phyloP scores from a whole-genome alignment of 768 basidiomycete species.

The Phanerochaete sordida region DNA sequence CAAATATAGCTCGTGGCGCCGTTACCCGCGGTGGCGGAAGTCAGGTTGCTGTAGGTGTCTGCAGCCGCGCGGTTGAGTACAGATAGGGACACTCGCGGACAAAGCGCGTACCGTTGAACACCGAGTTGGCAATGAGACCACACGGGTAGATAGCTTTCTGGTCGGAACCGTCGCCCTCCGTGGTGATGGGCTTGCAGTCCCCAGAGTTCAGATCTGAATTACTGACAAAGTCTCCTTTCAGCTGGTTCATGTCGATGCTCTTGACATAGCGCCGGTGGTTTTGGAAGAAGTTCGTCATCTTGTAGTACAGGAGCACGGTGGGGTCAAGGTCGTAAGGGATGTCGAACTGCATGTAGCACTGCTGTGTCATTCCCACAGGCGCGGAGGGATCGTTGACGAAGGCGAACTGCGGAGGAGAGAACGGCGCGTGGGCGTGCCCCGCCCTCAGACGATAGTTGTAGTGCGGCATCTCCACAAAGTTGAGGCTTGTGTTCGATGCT shows the following conservation, averaged over 20 bases:
- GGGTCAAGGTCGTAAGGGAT: slow-evolving; percentile 72
- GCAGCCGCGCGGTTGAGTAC: background rate
- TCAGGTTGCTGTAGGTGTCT: slow-evolving; percentile 80
- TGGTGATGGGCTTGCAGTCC: slow-evolving; percentile 85
- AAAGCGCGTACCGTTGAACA: slow-evolving; percentile 79
- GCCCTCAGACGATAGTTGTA: slow-evolving; percentile 67
- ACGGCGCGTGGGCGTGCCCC: slow-evolving; percentile 46
- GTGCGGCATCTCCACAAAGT: slow-evolving; percentile 56
- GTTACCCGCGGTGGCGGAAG: slow-evolving; percentile 38
- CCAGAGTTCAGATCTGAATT: slow-evolving; percentile 50
- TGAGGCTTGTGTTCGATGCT: slow-evolving; percentile 28
- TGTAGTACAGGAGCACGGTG: slow-evolving; percentile 92
- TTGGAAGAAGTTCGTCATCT: slow-evolving; percentile 94
- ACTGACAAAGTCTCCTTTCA: slow-evolving; percentile 67
- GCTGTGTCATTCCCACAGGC: slow-evolving; percentile 37
- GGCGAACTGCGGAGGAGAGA: slow-evolving; percentile 65
- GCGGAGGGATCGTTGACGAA: slow-evolving; percentile 53
- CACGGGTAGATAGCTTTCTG: slow-evolving; percentile 89
- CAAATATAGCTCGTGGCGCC: slow-evolving; percentile 61
- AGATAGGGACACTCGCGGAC: background rate
- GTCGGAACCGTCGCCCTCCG: slow-evolving; percentile 32
- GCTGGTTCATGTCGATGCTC: slow-evolving; percentile 80
- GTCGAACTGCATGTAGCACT: slow-evolving; percentile 81
- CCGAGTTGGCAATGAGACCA: slow-evolving; percentile 93
- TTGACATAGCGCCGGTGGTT: slow-evolving; percentile 98